Conservation (phyloP, 768 basidiomycete species). For the Termitomyces sp. region DNA sequence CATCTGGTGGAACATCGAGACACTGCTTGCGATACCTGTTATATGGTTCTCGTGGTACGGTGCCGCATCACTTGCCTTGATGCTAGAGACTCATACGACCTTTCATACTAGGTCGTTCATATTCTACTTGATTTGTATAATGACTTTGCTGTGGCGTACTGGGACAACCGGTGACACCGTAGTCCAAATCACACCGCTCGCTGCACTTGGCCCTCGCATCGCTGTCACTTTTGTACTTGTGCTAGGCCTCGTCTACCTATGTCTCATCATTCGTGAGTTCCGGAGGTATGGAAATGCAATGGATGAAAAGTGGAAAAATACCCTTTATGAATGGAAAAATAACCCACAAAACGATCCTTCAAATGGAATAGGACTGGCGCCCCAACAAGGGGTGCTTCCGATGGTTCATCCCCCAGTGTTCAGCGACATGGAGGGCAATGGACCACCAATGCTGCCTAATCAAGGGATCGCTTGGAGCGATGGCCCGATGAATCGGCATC, state of each 20-base stretch:
- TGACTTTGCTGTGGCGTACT: constrained; percentile 71
- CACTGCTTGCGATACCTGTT: constrained; percentile 60
- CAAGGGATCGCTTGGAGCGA: neutral
- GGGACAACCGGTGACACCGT: constrained; percentile 42
- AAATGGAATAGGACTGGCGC: too few relatives aligned
- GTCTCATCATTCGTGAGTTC: neutral
- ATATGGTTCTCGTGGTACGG: constrained; percentile 68
- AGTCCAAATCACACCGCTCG: constrained; percentile 34
- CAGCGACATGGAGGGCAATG: neutral
- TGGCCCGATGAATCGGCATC: neutral
- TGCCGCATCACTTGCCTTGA: too few relatives aligned
- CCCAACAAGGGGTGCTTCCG: neutral
- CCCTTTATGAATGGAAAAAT: neutral
- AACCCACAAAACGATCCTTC: too few relatives aligned
- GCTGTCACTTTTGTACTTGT: constrained; percentile 40
- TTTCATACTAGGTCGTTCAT: constrained; percentile 63
- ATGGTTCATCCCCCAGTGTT: too few relatives aligned
- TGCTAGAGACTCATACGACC: neutral
- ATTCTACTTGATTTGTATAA: constrained; percentile 58
- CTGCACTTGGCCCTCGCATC: constrained; percentile 53
- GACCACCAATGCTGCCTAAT: neutral
- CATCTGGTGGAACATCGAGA: constrained; percentile 59
- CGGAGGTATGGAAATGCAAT: neutral
- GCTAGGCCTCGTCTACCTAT: neutral
- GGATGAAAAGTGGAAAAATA: neutral